phyloP scores from a whole-genome alignment of 1,139 yeast species.

The Suhomyces wounanorum region DNA sequence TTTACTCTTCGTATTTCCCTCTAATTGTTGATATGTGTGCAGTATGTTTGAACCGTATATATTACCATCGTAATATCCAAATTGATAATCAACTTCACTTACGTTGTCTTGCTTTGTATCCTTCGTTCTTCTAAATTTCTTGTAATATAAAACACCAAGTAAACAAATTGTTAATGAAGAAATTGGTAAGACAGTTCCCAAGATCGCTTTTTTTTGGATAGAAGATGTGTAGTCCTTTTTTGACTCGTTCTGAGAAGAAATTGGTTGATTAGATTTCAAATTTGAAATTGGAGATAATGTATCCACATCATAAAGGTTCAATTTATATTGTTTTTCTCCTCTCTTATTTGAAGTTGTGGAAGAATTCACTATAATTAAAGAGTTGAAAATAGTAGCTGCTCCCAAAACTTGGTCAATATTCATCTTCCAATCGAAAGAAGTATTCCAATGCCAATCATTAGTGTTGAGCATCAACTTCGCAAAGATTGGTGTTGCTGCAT shows the following conservation, averaged over 20 bases:
- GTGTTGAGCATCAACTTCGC: constrained; percentile 36
- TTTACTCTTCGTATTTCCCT: neutral
- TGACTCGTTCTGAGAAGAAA: neutral
- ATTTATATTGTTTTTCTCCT: constrained; percentile 22
- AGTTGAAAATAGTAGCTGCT: constrained; percentile 47
- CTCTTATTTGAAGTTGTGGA: constrained; percentile 17
- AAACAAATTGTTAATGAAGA: constrained; percentile 23
- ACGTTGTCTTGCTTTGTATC: constrained; percentile 21
- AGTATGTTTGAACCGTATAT: constrained; percentile 7
- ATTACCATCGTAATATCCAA: constrained; percentile 30
- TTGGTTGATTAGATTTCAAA: constrained; percentile 19
- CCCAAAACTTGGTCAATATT: constrained; percentile 34
- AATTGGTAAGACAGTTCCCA: constrained; percentile 41
- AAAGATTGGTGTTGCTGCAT: constrained; percentile 42
- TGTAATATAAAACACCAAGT: constrained; percentile 23
- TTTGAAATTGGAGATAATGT: constrained; percentile 25
- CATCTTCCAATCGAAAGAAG: constrained; percentile 18
- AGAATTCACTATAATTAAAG: constrained; percentile 38
- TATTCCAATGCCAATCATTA: constrained; percentile 48
- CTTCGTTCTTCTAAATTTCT: constrained; percentile 22
- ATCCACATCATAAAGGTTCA: constrained; percentile 30
- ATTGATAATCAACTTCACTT: constrained; percentile 38
- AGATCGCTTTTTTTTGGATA: constrained; percentile 31
- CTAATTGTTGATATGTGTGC: constrained; percentile 6
- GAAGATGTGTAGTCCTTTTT: constrained; percentile 4